Evolutionary conservation across 352 stramenopile species (phyloP).

Genomic region (Globisporangium acanthophoron): DNA sequence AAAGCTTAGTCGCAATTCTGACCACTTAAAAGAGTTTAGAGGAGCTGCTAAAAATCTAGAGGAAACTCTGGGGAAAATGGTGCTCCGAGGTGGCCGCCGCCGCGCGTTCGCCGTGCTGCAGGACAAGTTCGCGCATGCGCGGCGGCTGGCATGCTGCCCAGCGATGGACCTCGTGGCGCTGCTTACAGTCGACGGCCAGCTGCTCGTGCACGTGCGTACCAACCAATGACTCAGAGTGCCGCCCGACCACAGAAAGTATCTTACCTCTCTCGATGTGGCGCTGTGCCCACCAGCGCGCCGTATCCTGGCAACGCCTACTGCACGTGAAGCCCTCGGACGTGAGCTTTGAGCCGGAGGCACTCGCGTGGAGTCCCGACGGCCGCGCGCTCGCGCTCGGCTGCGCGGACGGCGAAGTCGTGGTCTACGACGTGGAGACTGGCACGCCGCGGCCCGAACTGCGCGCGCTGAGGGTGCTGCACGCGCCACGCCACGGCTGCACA

Average conservation of each 20-base stretch:
- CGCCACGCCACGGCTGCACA: slow-evolving; percentile 27
- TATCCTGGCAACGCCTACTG: slow-evolving; percentile 72
- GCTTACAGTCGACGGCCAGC: slow-evolving; percentile 57
- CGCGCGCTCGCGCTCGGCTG: slow-evolving; percentile 59
- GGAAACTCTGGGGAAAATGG: too few species aligned
- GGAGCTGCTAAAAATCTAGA: too few species aligned
- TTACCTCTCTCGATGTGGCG: not conserved
- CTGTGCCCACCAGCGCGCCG: slow-evolving; percentile 36
- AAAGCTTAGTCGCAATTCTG: too few species aligned
- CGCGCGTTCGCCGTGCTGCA: slow-evolving; percentile 57
- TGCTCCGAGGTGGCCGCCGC: not conserved
- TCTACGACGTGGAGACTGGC: slow-evolving; percentile 63
- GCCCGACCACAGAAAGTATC: not conserved
- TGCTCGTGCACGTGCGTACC: slow-evolving; percentile 64
- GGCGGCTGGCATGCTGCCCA: slow-evolving; percentile 48
- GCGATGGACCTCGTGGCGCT: slow-evolving; percentile 79
- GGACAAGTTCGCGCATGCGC: slow-evolving; percentile 58
- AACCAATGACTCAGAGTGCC: too few species aligned
- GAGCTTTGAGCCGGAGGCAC: slow-evolving; percentile 36
- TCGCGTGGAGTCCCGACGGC: slow-evolving; percentile 68
- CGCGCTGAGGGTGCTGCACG: slow-evolving; percentile 17
- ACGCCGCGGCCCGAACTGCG: slow-evolving; percentile 23
- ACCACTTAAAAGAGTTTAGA: too few species aligned
- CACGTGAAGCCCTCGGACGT: slow-evolving; percentile 64
- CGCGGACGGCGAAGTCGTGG: slow-evolving; percentile 58